These are phyloP conservation scores for Sutorius eximius DNA, from an alignment of 1,284 basidiomycete genomes.

Conservation along the genomic window DNA sequence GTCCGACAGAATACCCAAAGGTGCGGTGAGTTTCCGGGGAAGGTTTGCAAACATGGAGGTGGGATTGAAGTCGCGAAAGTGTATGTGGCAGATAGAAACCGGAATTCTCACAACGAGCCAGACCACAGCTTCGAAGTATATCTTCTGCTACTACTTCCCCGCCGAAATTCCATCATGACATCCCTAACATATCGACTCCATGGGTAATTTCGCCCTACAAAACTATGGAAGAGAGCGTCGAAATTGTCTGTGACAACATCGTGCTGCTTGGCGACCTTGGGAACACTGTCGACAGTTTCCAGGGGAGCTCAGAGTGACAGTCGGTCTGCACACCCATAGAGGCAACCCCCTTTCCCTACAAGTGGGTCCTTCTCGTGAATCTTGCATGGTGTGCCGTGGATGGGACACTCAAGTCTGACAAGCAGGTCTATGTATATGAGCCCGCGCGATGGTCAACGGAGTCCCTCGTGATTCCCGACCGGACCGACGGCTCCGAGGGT, in stretches of 20 bases:
- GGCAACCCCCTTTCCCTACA: conserved; percentile 40
- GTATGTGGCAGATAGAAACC: background rate
- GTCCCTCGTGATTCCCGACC: background rate
- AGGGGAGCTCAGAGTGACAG: conserved; percentile 12
- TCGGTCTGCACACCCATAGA: conserved; percentile 38
- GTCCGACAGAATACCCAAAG: conserved; percentile 82
- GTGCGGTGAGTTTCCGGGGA: conserved; percentile 68
- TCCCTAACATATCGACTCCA: background rate
- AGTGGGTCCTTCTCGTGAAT: conserved; percentile 56
- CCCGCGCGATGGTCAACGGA: background rate
- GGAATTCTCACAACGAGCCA: conserved; percentile 4
- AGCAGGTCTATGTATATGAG: conserved; percentile 31
- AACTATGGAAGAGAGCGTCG: conserved; percentile 11
- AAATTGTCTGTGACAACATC: background rate
- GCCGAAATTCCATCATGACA: conserved; percentile 14
- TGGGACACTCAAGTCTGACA: conserved; percentile 70
- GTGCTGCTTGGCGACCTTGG: conserved; percentile 13
- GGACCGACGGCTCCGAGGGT: conserved; percentile 1
- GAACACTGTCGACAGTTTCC: conserved; percentile 3
- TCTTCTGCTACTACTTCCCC: background rate
- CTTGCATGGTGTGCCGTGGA: conserved; percentile 48
- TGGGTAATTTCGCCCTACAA: conserved; percentile 16
- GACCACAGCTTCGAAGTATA: too few relatives aligned
- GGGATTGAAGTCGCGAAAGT: background rate
- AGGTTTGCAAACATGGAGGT: conserved; percentile 58